A percentile compares a stretch with the other conserved stretches of the same genome.
phyloP scores from a whole-genome alignment of 495 filamentous ascomycete genomes.

The Copromyces sp. region DNA sequence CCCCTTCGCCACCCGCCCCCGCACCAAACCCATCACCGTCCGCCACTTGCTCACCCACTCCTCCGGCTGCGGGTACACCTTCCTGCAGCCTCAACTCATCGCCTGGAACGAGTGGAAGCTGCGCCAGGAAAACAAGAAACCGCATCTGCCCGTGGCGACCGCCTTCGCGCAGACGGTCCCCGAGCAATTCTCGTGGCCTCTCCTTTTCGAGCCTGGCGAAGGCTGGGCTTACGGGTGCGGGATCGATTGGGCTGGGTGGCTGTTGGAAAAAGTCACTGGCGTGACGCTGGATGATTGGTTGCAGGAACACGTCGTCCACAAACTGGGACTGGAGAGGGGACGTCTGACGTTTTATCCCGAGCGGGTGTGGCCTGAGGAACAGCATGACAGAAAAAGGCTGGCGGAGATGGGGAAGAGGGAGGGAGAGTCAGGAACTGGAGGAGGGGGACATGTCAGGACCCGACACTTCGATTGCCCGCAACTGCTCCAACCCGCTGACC shows the following conservation, averaged over 20 bases:
- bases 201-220: constrained; percentile 28
- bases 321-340: constrained; percentile 4
- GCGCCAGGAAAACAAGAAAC: neutral
- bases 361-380: neutral
- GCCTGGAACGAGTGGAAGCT: constrained; percentile 3
- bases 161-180: constrained; percentile 10
- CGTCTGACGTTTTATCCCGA: constrained; percentile 23
- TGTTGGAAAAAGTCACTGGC: constrained; percentile 22
- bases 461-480: neutral
- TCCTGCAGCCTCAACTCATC: constrained; percentile 15
- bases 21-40: constrained; percentile 21
- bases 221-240: constrained; percentile 27
- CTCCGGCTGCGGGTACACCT: constrained; percentile 21
- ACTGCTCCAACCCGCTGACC: neutral
- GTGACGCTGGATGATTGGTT: constrained; percentile 20
- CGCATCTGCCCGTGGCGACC: neutral
- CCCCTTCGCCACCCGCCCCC: neutral
- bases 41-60: constrained; percentile 28
- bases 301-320: constrained; percentile 15
- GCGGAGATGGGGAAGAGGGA: constrained; percentile 17
- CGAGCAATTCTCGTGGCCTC: constrained; percentile 17
- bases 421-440: too few relatives aligned
- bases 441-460: too few relatives aligned
- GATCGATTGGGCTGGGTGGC: constrained; percentile 24
- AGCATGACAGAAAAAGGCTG: neutral